These are phyloP conservation scores for Colletotrichum musae DNA, from an alignment of 2,329 filamentous ascomycete genomes.

Conservation along the genomic window DNA sequence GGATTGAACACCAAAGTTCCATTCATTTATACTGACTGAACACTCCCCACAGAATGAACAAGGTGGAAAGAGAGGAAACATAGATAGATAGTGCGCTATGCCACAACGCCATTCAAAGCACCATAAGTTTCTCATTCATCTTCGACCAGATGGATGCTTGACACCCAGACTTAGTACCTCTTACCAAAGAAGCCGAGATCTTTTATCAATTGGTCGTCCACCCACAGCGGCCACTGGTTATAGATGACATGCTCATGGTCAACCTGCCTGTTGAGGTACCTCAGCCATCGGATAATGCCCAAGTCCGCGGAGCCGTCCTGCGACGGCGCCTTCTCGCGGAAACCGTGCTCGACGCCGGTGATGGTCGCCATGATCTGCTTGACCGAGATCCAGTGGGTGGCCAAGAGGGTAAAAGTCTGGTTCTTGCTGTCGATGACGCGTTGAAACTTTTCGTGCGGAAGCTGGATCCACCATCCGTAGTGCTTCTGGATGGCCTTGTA, in stretches of 20 bases:
- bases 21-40: too few relatives aligned
- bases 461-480: constrained; percentile 72
- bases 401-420: constrained; percentile 63
- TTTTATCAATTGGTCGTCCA: constrained; percentile 63
- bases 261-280: constrained; percentile 63
- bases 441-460: constrained; percentile 67
- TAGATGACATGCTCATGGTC: constrained; percentile 60
- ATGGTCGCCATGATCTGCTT: constrained; percentile 69
- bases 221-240: constrained; percentile 70
- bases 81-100: neutral
- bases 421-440: constrained; percentile 62
- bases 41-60: too few relatives aligned
- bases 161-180: constrained; percentile 35
- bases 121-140: neutral
- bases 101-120: neutral
- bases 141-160: neutral
- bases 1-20: too few relatives aligned
- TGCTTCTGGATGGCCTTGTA: constrained; percentile 65
- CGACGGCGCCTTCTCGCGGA: constrained; percentile 48
- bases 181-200: constrained; percentile 63
- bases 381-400: constrained; percentile 68
- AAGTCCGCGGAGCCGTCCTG: constrained; percentile 51
- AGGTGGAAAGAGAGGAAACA: too few relatives aligned
- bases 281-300: constrained; percentile 66
- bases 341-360: constrained; percentile 56